phyloP scores from a whole-genome alignment of 2,329 filamentous ascomycete species.

The Colletotrichum agaves region DNA sequence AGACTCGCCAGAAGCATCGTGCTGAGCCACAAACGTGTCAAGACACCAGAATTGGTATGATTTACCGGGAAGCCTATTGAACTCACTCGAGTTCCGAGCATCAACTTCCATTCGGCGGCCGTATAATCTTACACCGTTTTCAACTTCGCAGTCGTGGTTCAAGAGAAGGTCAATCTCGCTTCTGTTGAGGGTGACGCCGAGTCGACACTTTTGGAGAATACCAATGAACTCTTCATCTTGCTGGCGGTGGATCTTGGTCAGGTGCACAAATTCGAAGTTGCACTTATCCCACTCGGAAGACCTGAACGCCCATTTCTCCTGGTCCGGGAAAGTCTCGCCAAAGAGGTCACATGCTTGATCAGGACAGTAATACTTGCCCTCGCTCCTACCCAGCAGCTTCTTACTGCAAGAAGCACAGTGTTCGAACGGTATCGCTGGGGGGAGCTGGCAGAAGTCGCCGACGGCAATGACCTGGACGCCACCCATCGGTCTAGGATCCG shows the following conservation, averaged over 20 bases:
- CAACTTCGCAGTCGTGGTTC: constrained; percentile 53
- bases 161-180: constrained; percentile 56
- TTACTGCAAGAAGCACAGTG: background rate
- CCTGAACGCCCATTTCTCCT: constrained; percentile 70
- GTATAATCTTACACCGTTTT: background rate
- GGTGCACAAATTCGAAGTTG: constrained; percentile 62
- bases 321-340: constrained; percentile 43
- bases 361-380: background rate
- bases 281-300: constrained; percentile 65
- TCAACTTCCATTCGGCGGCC: background rate
- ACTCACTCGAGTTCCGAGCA: background rate
- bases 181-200: constrained; percentile 52
- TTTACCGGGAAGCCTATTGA: background rate
- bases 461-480: constrained; percentile 13
- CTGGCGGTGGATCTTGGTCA: constrained; percentile 68
- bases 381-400: background rate
- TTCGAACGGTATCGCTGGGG: background rate
- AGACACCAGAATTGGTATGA: background rate
- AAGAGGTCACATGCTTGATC: background rate
- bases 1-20: too few species aligned
- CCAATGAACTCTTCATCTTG: constrained; percentile 62
- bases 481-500: background rate
- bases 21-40: background rate
- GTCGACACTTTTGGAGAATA: constrained; percentile 65
- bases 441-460: constrained; percentile 23